These are phyloP conservation scores for Pseudoperonospora humuli DNA, from an alignment of 352 stramenopile genomes.

Conservation along the genomic window DNA sequence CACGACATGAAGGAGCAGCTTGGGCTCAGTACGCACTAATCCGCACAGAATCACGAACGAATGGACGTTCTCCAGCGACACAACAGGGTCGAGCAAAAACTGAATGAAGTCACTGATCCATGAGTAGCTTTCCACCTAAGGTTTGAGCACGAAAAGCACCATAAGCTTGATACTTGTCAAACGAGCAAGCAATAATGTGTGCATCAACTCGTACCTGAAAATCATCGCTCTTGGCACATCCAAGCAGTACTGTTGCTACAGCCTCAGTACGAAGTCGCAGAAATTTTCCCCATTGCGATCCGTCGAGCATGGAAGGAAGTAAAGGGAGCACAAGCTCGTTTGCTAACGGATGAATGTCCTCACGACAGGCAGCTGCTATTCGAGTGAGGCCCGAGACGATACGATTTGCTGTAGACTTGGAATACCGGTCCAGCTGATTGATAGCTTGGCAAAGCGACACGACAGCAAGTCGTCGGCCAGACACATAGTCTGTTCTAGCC, in stretches of 20 bases:
- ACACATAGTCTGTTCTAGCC: slow-evolving; percentile 21
- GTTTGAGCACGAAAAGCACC: slow-evolving; percentile 1
- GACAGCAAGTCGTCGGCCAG: slow-evolving; percentile 24
- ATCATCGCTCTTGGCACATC: slow-evolving; percentile 23
- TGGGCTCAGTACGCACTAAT: slow-evolving; percentile 25
- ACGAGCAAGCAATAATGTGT: not conserved
- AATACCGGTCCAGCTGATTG: slow-evolving; percentile 61
- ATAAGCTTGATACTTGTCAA: not conserved
- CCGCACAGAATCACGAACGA: slow-evolving; percentile 37
- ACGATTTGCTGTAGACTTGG: slow-evolving; percentile 53
- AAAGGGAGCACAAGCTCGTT: slow-evolving; percentile 43
- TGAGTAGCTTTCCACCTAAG: slow-evolving; percentile 27
- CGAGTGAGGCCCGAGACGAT: slow-evolving; percentile 51
- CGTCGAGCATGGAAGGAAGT: slow-evolving; percentile 36
- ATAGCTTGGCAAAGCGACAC: slow-evolving; percentile 38
- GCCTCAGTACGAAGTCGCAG: slow-evolving; percentile 40
- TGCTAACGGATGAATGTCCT: slow-evolving; percentile 31
- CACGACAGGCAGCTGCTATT: slow-evolving; percentile 32
- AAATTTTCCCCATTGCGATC: slow-evolving; percentile 42
- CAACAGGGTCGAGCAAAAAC: slow-evolving; percentile 34
- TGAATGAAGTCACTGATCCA: slow-evolving; percentile 42
- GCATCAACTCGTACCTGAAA: slow-evolving; percentile 31
- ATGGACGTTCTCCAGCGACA: slow-evolving; percentile 44
- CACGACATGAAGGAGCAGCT: slow-evolving; percentile 32
- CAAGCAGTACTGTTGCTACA: slow-evolving; percentile 39